Evolutionary conservation across 169 alveolate genomes (phyloP).

Genomic region (Amoebophrya sp.): DNA sequence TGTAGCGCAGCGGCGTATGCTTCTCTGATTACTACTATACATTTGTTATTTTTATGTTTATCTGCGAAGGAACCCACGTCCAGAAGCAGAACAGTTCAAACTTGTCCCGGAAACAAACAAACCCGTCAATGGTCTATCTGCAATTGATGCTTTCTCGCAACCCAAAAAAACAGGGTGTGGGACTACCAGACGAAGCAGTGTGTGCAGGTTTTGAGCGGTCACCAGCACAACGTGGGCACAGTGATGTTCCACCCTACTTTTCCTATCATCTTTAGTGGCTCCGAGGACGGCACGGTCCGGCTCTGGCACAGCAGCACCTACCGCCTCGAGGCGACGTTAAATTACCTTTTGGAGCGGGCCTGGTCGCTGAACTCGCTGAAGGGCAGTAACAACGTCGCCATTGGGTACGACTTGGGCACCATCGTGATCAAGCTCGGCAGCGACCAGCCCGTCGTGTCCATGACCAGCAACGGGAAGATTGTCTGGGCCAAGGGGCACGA

Average conservation of each 20-base stretch:
- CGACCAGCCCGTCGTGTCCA: slow-evolving; percentile 90
- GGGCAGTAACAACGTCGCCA: slow-evolving; percentile 67
- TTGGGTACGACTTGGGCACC: slow-evolving; percentile 79
- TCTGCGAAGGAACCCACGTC: too few species aligned
- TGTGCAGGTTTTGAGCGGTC: slow-evolving; percentile 85
- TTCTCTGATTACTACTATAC: too few species aligned
- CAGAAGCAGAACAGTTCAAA: too few species aligned
- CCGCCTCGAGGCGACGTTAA: slow-evolving; percentile 79
- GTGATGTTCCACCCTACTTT: slow-evolving; percentile 88
- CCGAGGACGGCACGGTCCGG: slow-evolving; percentile 93
- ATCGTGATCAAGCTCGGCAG: slow-evolving; percentile 91
- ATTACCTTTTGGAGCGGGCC: slow-evolving; percentile 83
- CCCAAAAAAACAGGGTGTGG: slow-evolving; percentile 78
- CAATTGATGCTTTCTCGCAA: too few species aligned
- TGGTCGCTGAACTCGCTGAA: slow-evolving; percentile 86
- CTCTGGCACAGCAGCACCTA: slow-evolving; percentile 92
- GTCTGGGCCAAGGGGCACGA: slow-evolving; percentile 89
- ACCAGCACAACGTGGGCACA: slow-evolving; percentile 82
- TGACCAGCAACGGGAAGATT: slow-evolving; percentile 80
- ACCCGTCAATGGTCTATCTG: too few species aligned
- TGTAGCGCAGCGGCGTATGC: too few species aligned
- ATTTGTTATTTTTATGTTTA: too few species aligned
- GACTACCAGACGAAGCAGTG: slow-evolving; percentile 96
- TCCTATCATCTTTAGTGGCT: slow-evolving; percentile 85
- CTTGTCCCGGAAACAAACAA: too few species aligned